phyloP scores from a whole-genome alignment of 768 basidiomycete genomes.

The Boletus sp. region DNA sequence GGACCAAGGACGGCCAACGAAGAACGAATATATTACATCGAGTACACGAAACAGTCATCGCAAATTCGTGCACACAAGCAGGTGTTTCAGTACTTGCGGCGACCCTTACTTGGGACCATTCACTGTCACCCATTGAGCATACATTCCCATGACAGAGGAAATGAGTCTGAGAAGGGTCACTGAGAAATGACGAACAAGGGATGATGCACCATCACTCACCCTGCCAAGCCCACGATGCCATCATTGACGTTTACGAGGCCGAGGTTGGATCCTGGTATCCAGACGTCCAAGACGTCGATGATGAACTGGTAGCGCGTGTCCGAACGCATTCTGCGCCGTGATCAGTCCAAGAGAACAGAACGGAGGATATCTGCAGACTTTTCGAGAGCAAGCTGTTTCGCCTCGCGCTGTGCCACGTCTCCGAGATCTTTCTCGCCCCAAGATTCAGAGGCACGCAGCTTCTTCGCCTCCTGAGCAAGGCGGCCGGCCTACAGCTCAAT shows the following conservation, averaged over 20 bases:
- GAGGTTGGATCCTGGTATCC: conserved; percentile 83
- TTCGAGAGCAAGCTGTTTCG: conserved; percentile 54
- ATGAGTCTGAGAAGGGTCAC: conserved; percentile 44
- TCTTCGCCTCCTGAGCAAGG: conserved; percentile 57
- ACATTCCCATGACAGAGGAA: conserved; percentile 67
- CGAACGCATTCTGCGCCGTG: conserved; percentile 49
- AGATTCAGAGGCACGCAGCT: conserved; percentile 41
- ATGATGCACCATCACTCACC: conserved; percentile 48
- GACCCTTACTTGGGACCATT: conserved; percentile 38
- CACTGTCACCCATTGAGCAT: conserved; percentile 61
- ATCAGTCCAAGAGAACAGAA: conserved; percentile 2
- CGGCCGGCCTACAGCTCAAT: conserved; percentile 47
- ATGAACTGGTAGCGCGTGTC: conserved; percentile 75
- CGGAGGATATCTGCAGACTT: conserved; percentile 37
- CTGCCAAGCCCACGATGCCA: conserved; percentile 79
- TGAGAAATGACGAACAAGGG: conserved; percentile 1
- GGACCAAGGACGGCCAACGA: neutral
- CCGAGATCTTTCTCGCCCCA: conserved; percentile 67
- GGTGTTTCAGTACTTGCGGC: neutral
- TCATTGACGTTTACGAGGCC: conserved; percentile 78
- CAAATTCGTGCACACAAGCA: neutral
- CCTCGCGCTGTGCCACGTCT: conserved; percentile 61
- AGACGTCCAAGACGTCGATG: conserved; percentile 82
- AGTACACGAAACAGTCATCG: neutral
- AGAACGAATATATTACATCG: conserved; percentile 7